Conservation (phyloP, 2,329 filamentous ascomycete genomes). For the Fusarium xyrophilum region DNA sequence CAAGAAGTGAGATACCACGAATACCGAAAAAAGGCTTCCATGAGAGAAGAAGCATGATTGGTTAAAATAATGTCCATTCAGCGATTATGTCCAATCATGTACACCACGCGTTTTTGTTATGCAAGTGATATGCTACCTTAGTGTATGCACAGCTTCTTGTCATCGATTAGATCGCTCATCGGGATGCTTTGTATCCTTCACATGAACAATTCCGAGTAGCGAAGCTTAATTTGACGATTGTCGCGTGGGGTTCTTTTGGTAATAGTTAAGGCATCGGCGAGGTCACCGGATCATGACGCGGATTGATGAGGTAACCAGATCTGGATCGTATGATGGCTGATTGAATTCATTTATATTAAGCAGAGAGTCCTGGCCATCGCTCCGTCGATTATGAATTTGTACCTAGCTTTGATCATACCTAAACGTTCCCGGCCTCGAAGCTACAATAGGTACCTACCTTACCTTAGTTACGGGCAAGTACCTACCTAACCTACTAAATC, state of each 20-base stretch:
- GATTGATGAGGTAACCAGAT: neutral
- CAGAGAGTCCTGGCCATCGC: neutral
- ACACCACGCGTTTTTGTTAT: neutral
- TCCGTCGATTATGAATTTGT: neutral
- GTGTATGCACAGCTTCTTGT: neutral
- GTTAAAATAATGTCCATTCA: conserved; percentile 34
- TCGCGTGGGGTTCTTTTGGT: neutral
- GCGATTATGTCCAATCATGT: conserved; percentile 2
- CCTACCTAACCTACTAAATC: too few relatives aligned
- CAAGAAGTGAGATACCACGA: conserved; percentile 41
- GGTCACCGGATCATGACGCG: conserved; percentile 12
- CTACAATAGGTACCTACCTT: too few relatives aligned
- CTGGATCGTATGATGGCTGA: conserved; percentile 22
- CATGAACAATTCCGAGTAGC: too few relatives aligned
- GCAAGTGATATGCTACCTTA: neutral
- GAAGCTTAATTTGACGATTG: neutral
- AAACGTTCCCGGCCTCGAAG: neutral
- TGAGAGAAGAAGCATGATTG: conserved; percentile 35
- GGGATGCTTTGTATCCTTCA: neutral
- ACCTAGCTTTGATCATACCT: neutral
- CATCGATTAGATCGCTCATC: neutral
- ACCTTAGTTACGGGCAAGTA: neutral
- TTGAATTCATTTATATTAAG: neutral
- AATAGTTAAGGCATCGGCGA: neutral
- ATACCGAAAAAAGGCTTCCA: conserved; percentile 35